Evolutionary conservation across 371 early-diverging fungal genomes (phyloP).

Genomic region (Smittium culicis): DNA sequence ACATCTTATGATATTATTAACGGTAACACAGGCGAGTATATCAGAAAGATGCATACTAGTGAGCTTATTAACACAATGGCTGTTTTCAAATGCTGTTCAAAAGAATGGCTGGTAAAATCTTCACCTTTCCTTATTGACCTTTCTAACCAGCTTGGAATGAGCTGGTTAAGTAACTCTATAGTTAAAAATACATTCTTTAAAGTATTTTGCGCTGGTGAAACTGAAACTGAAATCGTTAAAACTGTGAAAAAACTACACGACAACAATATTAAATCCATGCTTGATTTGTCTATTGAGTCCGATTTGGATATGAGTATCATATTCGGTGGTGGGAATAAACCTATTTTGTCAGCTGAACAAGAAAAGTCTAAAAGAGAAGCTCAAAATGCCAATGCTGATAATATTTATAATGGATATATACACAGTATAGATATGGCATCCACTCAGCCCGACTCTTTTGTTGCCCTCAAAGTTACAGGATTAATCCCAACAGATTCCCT

Average conservation of each 20-base stretch:
- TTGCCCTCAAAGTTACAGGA: conserved; percentile 82
- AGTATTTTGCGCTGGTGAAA: conserved; percentile 91
- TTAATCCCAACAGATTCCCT: conserved; percentile 62
- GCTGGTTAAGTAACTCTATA: conserved; percentile 43
- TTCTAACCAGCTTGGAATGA: conserved; percentile 43
- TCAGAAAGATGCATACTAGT: conserved; percentile 31
- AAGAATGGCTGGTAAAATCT: conserved; percentile 45
- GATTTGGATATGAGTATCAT: conserved; percentile 44
- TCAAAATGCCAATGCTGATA: conserved; percentile 19
- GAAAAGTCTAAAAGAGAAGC: not conserved
- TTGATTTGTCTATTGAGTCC: conserved; percentile 80
- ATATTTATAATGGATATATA: conserved; percentile 30
- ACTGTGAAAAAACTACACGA: conserved; percentile 57
- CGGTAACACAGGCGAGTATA: not conserved
- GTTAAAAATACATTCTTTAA: conserved; percentile 74
- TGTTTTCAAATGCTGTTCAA: conserved; percentile 61
- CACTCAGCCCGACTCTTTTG: conserved; percentile 45
- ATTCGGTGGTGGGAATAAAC: not conserved
- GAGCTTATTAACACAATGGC: conserved; percentile 55
- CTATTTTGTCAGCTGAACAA: not conserved
- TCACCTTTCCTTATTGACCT: conserved; percentile 48
- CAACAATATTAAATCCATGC: conserved; percentile 66
- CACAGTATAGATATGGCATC: conserved; percentile 55
- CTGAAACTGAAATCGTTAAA: conserved; percentile 65
- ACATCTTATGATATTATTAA: not conserved